Evolutionary conservation across 2,329 filamentous ascomycete species (phyloP).

Genomic region (Fusarium newnesense): DNA sequence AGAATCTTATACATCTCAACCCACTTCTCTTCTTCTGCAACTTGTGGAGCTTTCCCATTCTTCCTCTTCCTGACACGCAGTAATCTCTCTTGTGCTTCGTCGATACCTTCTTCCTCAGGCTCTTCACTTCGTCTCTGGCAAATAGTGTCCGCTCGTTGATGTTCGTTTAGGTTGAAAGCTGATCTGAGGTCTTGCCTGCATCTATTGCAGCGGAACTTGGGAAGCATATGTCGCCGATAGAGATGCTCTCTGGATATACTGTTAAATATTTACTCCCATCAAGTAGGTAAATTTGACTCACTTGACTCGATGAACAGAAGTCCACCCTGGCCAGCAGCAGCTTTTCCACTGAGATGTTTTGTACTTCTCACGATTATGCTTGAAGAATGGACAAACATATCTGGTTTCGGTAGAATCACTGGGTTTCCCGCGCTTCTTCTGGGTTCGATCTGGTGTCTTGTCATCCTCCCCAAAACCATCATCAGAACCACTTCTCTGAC

Average conservation of each 20-base stretch:
- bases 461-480: not conserved
- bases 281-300: not conserved
- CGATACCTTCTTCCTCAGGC: not conserved
- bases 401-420: accelerated
- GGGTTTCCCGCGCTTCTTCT: not conserved
- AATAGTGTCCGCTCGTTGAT: not conserved
- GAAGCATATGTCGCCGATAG: not conserved
- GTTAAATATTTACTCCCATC: accelerated
- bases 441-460: not conserved
- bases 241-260: not conserved
- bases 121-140: not conserved
- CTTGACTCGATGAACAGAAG: not conserved
- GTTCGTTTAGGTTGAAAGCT: not conserved
- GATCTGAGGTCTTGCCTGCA: not conserved
- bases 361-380: not conserved
- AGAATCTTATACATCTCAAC: not conserved
- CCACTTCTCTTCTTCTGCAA: not conserved
- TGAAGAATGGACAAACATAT: constrained; percentile 6
- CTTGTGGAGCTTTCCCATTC: not conserved
- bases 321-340: not conserved
- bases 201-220: not conserved
- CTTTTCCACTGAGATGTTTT: not conserved
- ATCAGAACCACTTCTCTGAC: not conserved
- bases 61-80: not conserved
- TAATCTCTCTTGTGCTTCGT: not conserved